Conservation (phyloP, 306 rosid species). For the Dicorynia guianensis region DNA sequence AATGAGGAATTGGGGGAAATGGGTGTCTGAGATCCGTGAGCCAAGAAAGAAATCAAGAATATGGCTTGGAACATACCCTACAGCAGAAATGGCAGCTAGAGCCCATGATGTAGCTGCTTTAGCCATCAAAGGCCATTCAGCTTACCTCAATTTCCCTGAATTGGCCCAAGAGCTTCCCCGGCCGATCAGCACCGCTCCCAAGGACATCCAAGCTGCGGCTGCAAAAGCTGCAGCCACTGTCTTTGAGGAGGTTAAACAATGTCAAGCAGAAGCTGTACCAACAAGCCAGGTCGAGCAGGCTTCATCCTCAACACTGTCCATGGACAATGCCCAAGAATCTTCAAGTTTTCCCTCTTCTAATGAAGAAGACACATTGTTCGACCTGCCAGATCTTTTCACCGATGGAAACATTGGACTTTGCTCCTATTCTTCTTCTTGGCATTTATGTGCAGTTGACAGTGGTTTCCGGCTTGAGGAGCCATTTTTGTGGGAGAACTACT, state of each 20-base stretch:
- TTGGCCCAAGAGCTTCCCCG: conserved; percentile 65
- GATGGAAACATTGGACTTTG: conserved; percentile 52
- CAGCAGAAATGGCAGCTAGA: conserved; percentile 93
- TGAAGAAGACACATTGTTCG: conserved; percentile 78
- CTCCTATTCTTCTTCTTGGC: conserved; percentile 68
- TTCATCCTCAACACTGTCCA: conserved; percentile 38
- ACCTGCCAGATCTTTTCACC: conserved; percentile 82
- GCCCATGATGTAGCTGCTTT: conserved; percentile 94
- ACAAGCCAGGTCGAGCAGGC: conserved; percentile 23
- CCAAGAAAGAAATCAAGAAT: conserved; percentile 91
- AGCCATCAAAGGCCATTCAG: conserved; percentile 84
- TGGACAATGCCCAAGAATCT: conserved; percentile 46
- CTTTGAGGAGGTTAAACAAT: conserved; percentile 32
- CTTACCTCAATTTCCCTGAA: conserved; percentile 85
- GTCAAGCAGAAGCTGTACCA: conserved; percentile 31
- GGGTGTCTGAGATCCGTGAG: conserved; percentile 93
- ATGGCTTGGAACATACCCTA: conserved; percentile 92
- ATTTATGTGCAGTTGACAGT: conserved; percentile 61
- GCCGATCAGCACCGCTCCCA: conserved; percentile 71
- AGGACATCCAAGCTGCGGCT: conserved; percentile 91
- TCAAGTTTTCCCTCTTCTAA: conserved; percentile 45
- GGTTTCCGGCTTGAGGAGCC: conserved; percentile 72
- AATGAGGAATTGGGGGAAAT: conserved; percentile 88
- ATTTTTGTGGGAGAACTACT: conserved; percentile 63
- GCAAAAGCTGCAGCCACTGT: conserved; percentile 72